These are phyloP conservation scores for Talaromyces adpressus DNA, from an alignment of 495 filamentous ascomycete species.

Conservation along the genomic window DNA sequence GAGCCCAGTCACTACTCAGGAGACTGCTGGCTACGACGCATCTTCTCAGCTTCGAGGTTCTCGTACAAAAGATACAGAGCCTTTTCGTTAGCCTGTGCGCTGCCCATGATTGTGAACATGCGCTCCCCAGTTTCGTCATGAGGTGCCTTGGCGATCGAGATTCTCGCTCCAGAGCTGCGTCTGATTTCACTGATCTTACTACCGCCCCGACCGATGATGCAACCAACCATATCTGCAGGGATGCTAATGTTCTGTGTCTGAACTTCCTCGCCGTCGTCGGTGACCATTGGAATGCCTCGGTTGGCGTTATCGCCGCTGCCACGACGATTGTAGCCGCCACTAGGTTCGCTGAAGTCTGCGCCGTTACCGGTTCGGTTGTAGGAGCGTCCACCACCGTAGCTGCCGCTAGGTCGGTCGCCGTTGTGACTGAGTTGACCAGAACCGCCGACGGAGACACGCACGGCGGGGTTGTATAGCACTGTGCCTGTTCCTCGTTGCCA, in stretches of 20 bases:
- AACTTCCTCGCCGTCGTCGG: constrained; percentile 94
- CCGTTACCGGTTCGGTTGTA: constrained; percentile 93
- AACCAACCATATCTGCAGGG: constrained; percentile 98
- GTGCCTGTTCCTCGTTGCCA: constrained; percentile 95
- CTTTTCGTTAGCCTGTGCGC: constrained; percentile 82
- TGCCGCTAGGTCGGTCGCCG: constrained; percentile 28
- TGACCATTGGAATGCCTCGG: constrained; percentile 70
- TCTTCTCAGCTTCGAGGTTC: constrained; percentile 98
- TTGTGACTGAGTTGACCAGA: constrained; percentile 40
- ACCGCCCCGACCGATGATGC: constrained; percentile 91
- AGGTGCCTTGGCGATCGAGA: constrained; percentile 96
- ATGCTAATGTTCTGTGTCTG: constrained; percentile 99
- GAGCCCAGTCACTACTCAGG: constrained; percentile 52
- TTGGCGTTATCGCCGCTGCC: constrained; percentile 71
- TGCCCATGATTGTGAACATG: constrained; percentile 99
- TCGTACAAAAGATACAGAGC: constrained; percentile 95
- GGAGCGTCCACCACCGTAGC: constrained; percentile 58
- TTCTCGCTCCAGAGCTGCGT: constrained; percentile 89
- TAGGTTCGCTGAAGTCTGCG: constrained; percentile 88
- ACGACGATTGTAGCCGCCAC: constrained; percentile 60
- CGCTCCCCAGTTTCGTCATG: constrained; percentile 96
- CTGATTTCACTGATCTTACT: constrained; percentile 98
- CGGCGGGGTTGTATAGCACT: constrained; percentile 91
- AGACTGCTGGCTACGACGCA: constrained; percentile 75
- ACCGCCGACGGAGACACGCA: constrained; percentile 64